These are phyloP conservation scores for Simplicillium sp. DNA, from an alignment of 2,329 filamentous ascomycete species.

Conservation along the genomic window DNA sequence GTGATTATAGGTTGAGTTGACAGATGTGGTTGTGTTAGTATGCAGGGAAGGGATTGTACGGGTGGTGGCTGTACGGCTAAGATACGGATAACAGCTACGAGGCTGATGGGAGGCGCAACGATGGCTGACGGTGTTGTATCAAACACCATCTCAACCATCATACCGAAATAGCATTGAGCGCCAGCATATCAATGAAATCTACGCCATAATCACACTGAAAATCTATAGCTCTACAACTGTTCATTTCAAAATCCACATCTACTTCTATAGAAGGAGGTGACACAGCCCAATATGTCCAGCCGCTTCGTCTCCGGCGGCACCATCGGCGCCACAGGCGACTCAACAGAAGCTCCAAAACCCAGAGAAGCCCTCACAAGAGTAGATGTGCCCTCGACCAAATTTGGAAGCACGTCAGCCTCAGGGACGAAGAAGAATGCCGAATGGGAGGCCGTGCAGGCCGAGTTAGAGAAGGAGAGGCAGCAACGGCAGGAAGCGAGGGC, in stretches of 20 bases:
- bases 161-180: neutral
- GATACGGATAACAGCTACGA: too few relatives aligned
- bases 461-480: conserved; percentile 52
- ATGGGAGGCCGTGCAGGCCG: conserved; percentile 56
- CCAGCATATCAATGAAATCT: neutral
- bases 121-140: too few relatives aligned
- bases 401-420: conserved; percentile 8
- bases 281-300: conserved; percentile 30
- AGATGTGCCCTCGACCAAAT: neutral
- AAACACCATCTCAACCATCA: too few relatives aligned
- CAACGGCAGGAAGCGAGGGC: conserved; percentile 41
- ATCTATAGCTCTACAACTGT: too few relatives aligned
- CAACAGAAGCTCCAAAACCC: neutral
- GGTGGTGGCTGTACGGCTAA: too few relatives aligned
- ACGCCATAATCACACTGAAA: neutral
- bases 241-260: too few relatives aligned
- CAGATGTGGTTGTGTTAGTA: too few relatives aligned
- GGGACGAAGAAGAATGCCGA: conserved; percentile 26
- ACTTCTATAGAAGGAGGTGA: too few relatives aligned
- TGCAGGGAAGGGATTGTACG: too few relatives aligned
- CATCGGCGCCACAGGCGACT: conserved; percentile 27
- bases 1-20: too few relatives aligned
- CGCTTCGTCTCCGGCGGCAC: conserved; percentile 48
- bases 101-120: too few relatives aligned
- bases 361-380: too few relatives aligned